Percentiles rank a stretch among this genome's conserved stretches.
phyloP scores from a whole-genome alignment of 345 rosid species.

The Eucalyptus marginata region DNA sequence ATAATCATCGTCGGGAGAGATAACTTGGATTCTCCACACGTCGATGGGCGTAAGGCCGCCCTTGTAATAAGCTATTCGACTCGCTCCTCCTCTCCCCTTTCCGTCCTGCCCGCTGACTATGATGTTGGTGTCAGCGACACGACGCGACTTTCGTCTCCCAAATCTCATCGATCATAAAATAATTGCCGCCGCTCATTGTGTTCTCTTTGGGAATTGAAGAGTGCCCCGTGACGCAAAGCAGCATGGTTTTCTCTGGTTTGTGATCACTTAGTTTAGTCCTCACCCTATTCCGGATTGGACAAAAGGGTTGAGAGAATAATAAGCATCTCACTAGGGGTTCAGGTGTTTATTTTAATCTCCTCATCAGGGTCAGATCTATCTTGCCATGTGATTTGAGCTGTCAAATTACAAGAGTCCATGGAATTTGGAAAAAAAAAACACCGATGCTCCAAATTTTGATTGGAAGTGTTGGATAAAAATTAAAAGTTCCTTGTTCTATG shows the following conservation, averaged over 20 bases:
- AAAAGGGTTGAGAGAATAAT: background rate
- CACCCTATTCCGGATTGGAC: background rate
- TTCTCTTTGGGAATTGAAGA: background rate
- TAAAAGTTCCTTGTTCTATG: rapidly evolving
- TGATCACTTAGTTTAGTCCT: background rate
- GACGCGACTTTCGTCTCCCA: background rate
- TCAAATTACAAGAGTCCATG: background rate
- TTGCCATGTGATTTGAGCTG: background rate
- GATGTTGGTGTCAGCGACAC: background rate
- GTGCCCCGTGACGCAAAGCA: background rate
- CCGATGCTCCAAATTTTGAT: rapidly evolving
- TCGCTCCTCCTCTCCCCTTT: background rate
- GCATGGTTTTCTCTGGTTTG: background rate
- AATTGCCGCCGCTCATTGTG: background rate
- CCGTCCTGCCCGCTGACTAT: background rate
- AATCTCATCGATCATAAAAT: background rate
- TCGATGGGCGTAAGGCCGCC: background rate
- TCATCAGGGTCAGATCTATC: background rate
- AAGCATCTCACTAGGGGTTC: background rate
- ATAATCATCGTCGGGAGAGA: background rate
- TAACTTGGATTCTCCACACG: background rate
- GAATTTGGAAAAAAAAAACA: background rate
- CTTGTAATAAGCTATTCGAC: background rate
- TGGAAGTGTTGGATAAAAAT: background rate
- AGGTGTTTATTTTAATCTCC: background rate